phyloP scores from a whole-genome alignment of 306 rosid genomes.

The Senna siamea region DNA sequence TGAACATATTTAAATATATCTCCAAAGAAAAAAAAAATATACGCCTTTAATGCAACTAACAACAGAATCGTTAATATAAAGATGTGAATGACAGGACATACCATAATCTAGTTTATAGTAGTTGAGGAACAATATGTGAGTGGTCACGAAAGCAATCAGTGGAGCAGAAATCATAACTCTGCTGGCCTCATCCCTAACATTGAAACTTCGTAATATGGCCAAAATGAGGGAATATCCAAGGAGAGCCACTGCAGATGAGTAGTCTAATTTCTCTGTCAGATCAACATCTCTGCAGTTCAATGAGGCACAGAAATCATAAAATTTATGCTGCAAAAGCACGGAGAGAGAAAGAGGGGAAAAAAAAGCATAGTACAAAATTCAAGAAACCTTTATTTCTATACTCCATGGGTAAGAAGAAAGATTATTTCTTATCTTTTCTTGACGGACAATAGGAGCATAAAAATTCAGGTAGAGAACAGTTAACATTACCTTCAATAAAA shows the following conservation, averaged over 20 bases:
- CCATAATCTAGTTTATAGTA: slow-evolving; percentile 68
- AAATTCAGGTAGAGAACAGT: background rate
- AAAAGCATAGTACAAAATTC: background rate
- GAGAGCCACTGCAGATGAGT: slow-evolving; percentile 70
- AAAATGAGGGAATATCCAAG: slow-evolving; percentile 79
- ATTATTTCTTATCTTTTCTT: slow-evolving; percentile 13
- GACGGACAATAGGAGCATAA: background rate
- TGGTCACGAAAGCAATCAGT: slow-evolving; percentile 64
- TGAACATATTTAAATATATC: background rate
- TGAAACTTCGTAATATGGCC: slow-evolving; percentile 62
- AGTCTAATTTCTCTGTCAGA: slow-evolving; percentile 66
- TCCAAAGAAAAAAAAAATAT: background rate
- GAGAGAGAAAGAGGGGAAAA: background rate
- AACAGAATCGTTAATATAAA: background rate
- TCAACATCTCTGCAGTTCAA: slow-evolving; percentile 66
- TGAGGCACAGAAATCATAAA: slow-evolving; percentile 4
- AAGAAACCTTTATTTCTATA: slow-evolving; percentile 10
- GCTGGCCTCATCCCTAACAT: slow-evolving; percentile 67
- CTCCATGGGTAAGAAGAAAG: slow-evolving; percentile 4
- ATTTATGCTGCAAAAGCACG: background rate
- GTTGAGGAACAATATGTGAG: slow-evolving; percentile 77
- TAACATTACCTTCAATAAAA: slow-evolving; percentile 20
- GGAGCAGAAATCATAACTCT: slow-evolving; percentile 86
- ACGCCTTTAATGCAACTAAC: background rate
- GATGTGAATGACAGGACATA: slow-evolving; percentile 34